A percentile compares a stretch with the other conserved stretches of the same genome.
phyloP scores from a whole-genome alignment of 208 protist species.

The Strigomonas oncopelti region DNA sequence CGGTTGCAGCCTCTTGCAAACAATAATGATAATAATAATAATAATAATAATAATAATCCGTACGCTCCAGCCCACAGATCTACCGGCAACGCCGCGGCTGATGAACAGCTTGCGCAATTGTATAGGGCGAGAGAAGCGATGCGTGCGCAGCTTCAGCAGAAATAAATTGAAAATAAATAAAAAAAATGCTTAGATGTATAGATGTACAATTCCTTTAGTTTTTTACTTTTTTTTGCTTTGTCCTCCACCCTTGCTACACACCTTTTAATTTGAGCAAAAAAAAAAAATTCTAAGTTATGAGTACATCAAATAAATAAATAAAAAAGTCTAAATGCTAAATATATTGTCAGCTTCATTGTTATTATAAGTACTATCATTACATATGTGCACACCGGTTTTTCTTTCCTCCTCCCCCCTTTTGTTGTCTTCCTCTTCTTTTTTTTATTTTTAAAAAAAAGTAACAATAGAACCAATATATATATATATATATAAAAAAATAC shows the following conservation, averaged over 20 bases:
- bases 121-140: slow-evolving; percentile 74
- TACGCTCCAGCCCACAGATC: slow-evolving; percentile 20
- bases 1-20: too few relatives aligned
- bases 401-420: slow-evolving; percentile 7
- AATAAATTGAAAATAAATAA: neutral
- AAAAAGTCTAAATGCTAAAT: too few relatives aligned
- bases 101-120: slow-evolving; percentile 70
- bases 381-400: neutral
- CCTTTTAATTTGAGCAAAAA: neutral
- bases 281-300: neutral
- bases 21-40: too few relatives aligned
- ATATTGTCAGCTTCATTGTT: neutral
- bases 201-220: slow-evolving; percentile 15
- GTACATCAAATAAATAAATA: too few relatives aligned
- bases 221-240: neutral
- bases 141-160: slow-evolving; percentile 38
- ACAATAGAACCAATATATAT: slow-evolving; percentile 10
- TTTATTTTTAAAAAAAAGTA: slow-evolving; percentile 1
- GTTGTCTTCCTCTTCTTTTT: slow-evolving; percentile 9
- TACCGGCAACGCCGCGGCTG: slow-evolving; percentile 69
- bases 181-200: neutral
- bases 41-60: neutral
- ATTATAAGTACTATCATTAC: neutral
- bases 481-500: slow-evolving; percentile 9
- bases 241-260: too few relatives aligned